Evolutionary conservation across 176 grass and related monocot genomes (phyloP).

Genomic region (maize (Zea mays)): Zm-B73-REFERENCE-NAM-5.0 NC_050098.1:123493501-123494000

Average conservation of each 20-base stretch:
- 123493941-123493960: slow-evolving; percentile 6
- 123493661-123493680: slow-evolving; percentile 87
- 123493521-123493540: slow-evolving; percentile 63
- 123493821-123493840: slow-evolving; percentile 62
- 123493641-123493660: slow-evolving; percentile 71
- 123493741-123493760: slow-evolving; percentile 81
- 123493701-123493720: slow-evolving; percentile 86
- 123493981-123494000: slow-evolving; percentile 48
- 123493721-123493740: slow-evolving; percentile 71
- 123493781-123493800: slow-evolving; percentile 56
- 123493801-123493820: slow-evolving; percentile 75
- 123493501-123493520: slow-evolving; percentile 66
- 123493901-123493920: slow-evolving; percentile 28
- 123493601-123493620: neutral
- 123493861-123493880: slow-evolving; percentile 64
- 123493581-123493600: slow-evolving; percentile 9
- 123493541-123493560: slow-evolving; percentile 74
- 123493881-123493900: slow-evolving; percentile 50
- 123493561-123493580: slow-evolving; percentile 33
- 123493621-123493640: neutral
- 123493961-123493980: neutral
- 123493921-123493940: slow-evolving; percentile 11
- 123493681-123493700: slow-evolving; percentile 64
- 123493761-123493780: slow-evolving; percentile 93
- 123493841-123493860: slow-evolving; percentile 66